These are phyloP conservation scores for Ophiostoma ulmi DNA, from an alignment of 2,329 filamentous ascomycete species.

Conservation along the genomic window DNA sequence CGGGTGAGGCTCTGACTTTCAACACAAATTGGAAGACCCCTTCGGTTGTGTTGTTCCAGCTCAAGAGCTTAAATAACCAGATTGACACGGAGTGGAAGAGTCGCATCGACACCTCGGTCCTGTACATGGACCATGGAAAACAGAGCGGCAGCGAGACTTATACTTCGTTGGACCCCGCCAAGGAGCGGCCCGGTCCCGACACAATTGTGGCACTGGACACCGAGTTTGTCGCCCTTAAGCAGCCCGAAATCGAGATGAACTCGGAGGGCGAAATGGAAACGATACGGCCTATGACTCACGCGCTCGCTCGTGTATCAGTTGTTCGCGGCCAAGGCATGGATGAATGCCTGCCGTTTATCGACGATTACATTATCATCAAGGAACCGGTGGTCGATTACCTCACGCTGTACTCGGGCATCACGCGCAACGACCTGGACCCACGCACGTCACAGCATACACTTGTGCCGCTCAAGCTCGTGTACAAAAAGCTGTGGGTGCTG, in stretches of 20 bases:
- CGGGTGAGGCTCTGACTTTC: conserved; percentile 77
- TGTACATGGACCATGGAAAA: conserved; percentile 63
- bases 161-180: conserved; percentile 49
- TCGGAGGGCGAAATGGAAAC: conserved; percentile 89
- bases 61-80: conserved; percentile 72
- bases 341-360: conserved; percentile 84
- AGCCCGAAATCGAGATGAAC: conserved; percentile 93
- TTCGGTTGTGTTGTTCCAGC: conserved; percentile 79
- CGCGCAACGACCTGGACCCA: conserved; percentile 75
- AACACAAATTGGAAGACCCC: conserved; percentile 90
- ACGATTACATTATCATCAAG: conserved; percentile 90
- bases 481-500: conserved; percentile 97
- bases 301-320: conserved; percentile 87
- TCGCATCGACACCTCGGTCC: conserved; percentile 72
- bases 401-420: conserved; percentile 89
- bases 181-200: conserved; percentile 63
- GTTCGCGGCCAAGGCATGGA: conserved; percentile 72
- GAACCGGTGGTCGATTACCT: conserved; percentile 94
- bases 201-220: conserved; percentile 88
- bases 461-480: conserved; percentile 81
- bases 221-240: conserved; percentile 88
- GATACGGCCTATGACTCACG: conserved; percentile 83
- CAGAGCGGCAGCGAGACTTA: conserved; percentile 48
- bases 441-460: conserved; percentile 74
- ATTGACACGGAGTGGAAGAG: conserved; percentile 85